Percentiles rank a stretch among this genome's conserved stretches.
Evolutionary conservation across 495 filamentous ascomycete species (phyloP).

Genomic region (Thermochaetoides thermophila): DNA sequence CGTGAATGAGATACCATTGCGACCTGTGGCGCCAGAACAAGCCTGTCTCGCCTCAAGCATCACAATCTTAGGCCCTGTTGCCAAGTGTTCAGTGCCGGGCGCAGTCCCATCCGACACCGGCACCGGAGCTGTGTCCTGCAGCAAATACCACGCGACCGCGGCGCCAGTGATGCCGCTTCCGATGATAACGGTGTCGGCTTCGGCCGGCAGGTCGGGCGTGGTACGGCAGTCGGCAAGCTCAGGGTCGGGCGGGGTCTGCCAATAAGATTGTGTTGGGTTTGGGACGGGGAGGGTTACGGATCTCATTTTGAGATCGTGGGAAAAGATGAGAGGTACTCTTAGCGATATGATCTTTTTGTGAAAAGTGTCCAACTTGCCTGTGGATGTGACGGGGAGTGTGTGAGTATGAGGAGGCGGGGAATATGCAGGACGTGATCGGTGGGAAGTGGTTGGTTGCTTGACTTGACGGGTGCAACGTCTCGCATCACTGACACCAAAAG

Average conservation of each 20-base stretch:
- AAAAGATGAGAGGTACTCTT: too few relatives aligned
- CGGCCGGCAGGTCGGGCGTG: slow-evolving; percentile 27
- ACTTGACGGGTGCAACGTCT: too few relatives aligned
- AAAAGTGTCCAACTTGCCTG: too few relatives aligned
- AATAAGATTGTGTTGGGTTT: slow-evolving; percentile 53
- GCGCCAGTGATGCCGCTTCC: slow-evolving; percentile 60
- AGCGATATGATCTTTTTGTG: too few relatives aligned
- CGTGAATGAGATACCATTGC: slow-evolving; percentile 33
- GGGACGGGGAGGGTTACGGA: slow-evolving; percentile 35
- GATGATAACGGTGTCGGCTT: slow-evolving; percentile 46
- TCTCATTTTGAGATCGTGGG: too few relatives aligned
- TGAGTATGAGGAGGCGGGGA: too few relatives aligned
- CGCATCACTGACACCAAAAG: too few relatives aligned
- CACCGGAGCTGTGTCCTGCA: slow-evolving; percentile 15
- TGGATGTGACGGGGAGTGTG: too few relatives aligned
- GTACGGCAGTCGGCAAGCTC: slow-evolving; percentile 41
- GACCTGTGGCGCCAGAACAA: slow-evolving; percentile 44
- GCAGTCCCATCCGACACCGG: too few relatives aligned
- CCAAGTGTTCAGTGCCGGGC: background rate
- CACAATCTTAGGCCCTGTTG: slow-evolving; percentile 16
- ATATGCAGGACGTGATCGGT: too few relatives aligned
- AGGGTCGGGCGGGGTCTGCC: slow-evolving; percentile 48
- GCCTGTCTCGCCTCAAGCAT: slow-evolving; percentile 46
- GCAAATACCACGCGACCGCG: slow-evolving; percentile 41
- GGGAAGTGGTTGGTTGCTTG: too few relatives aligned